Conservation (phyloP, 345 rosid genomes). For the Eucalyptus virginea region DNA sequence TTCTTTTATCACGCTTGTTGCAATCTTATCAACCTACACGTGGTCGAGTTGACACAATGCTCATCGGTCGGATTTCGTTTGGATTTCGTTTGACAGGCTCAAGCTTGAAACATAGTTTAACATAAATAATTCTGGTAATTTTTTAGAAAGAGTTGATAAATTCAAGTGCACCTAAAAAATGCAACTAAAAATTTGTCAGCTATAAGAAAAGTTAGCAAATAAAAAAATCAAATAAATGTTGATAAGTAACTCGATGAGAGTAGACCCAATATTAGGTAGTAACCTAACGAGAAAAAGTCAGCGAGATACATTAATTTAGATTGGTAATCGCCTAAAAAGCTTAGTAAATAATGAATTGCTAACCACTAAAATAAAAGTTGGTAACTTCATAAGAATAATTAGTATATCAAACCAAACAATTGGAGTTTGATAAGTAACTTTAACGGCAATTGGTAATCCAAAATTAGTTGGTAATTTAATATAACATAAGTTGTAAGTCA, state of each 20-base stretch:
- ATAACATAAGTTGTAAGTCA: background rate
- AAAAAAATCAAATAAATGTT: background rate
- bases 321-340: background rate
- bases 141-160: no score
- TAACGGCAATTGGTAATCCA: no score
- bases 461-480: background rate
- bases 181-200: no score
- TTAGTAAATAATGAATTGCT: background rate
- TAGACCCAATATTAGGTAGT: background rate
- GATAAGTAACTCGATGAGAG: background rate
- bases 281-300: background rate
- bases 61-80: rapidly evolving
- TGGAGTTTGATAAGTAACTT: no score
- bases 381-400: no score
- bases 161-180: no score
- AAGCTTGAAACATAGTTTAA: no score
- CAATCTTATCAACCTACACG: background rate
- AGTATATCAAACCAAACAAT: no score
- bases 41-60: background rate
- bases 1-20: background rate
- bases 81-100: background rate
- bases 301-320: background rate
- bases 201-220: background rate
- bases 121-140: no score
- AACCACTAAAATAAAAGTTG: background rate